Base-by-base conservation (phyloP, 805 yeast genomes). In the Candida gorgasii region DNA sequence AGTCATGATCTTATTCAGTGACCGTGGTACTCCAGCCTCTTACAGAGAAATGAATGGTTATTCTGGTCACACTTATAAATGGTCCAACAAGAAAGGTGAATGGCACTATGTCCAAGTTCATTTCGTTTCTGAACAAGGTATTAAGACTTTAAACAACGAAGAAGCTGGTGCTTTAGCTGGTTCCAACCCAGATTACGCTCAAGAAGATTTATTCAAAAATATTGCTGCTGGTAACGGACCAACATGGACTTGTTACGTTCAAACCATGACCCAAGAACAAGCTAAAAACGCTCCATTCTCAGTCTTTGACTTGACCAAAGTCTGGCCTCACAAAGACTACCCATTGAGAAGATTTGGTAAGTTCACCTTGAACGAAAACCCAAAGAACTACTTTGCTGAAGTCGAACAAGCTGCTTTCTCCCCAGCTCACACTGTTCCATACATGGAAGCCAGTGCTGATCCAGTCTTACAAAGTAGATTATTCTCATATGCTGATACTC, bases 301-400 rank as follows among this genome's bases (percentile, higher is more conserved):
- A 5, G 90, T 89, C 34, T 88, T 86, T 61, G 97, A 89, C 67
- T 75, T 89, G 63, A 89, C 97, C 50, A 89, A 89, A 72, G 85
- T 86, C 43, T 89, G 97, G 97, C 89, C 96, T 26, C 95, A 89
- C 61, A 71, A 69, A 54, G 83, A 88, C 44, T 89, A 80, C 75
- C 96, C 97, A 58, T 67, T 89, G 69, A 80, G 96, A 65, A 81
- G 82, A 63, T 83, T 89, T 60, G 97, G 96, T 62, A 82, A 81
- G 62, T 70, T 88, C 51, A 80, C 79, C 1, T 67, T 88, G 62
- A 84, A 88, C 65, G 87, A 86, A 67, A 88, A 88, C 68, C 93
- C 96, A 46, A 71, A 78, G 65, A 88, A 88, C 66, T 89, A 82
- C 67, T 88, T 87, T 62, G 95, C 95, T 38, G 95, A 70, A 53